phyloP scores from a whole-genome alignment of 1,284 basidiomycete genomes.

The Sanghuangporus baumii region DNA sequence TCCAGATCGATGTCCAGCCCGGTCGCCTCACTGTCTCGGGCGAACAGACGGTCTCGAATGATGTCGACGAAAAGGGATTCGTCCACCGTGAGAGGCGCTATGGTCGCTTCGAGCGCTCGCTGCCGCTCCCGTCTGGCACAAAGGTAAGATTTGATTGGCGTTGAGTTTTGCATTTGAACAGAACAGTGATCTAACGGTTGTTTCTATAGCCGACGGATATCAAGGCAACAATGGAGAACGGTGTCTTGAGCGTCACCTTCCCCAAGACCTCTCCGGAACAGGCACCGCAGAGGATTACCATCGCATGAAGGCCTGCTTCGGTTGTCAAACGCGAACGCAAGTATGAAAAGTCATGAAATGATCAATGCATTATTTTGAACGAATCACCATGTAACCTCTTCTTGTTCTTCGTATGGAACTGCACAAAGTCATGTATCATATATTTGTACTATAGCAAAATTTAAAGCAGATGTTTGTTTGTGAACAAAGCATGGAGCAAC shows the following conservation, averaged over 20 bases:
- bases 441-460: too few species aligned
- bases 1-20: conserved; percentile 38
- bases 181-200: not conserved
- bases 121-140: conserved; percentile 5
- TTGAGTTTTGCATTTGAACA: not conserved
- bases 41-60: conserved; percentile 31
- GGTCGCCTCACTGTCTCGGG: conserved; percentile 41
- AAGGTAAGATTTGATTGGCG: not conserved
- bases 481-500: too few species aligned
- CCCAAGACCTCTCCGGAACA: conserved; percentile 22
- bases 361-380: too few species aligned
- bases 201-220: conserved; percentile 20
- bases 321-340: too few species aligned
- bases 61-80: conserved; percentile 38
- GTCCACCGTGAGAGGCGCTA: conserved; percentile 43
- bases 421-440: too few species aligned
- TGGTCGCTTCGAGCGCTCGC: conserved; percentile 23
- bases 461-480: too few species aligned
- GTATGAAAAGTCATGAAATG: too few species aligned
- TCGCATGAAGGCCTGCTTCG: conserved; percentile 14
- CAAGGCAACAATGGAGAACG: conserved; percentile 23
- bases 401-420: too few species aligned
- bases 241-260: conserved; percentile 23
- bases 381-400: too few species aligned
- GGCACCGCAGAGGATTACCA: conserved; percentile 20